Evolutionary conservation across 2,329 filamentous ascomycete genomes (phyloP).

Genomic region (Fusarium nisikadoi): DNA sequence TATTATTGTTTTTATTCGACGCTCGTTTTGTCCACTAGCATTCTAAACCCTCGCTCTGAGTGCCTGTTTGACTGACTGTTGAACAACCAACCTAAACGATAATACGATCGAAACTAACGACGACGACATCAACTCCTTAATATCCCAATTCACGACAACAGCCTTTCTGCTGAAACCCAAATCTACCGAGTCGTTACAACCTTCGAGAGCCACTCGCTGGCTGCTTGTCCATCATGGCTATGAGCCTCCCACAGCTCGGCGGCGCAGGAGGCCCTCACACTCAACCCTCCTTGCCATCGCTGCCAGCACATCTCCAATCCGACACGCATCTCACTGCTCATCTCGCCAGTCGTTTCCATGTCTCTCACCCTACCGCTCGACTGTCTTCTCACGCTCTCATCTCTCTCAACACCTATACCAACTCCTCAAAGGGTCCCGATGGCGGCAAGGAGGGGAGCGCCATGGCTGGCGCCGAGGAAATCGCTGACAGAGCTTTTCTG

Average conservation of each 20-base stretch:
- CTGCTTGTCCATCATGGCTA: conserved; percentile 65
- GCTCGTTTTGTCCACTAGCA: conserved; percentile 42
- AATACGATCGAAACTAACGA: conserved; percentile 9
- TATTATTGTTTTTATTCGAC: conserved; percentile 36
- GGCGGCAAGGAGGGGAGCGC: conserved; percentile 91
- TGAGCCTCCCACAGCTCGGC: conserved; percentile 64
- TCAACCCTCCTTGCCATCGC: conserved; percentile 86
- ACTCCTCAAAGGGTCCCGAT: conserved; percentile 87
- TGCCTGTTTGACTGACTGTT: conserved; percentile 26
- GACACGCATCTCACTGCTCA: conserved; percentile 84
- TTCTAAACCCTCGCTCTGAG: conserved; percentile 39
- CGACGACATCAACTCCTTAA: conserved; percentile 13
- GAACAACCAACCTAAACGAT: conserved; percentile 6
- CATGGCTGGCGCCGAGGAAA: conserved; percentile 90
- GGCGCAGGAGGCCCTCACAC: conserved; percentile 72
- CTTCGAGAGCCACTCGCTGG: conserved; percentile 44
- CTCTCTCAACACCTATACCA: conserved; percentile 93
- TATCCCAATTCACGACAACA: conserved; percentile 3
- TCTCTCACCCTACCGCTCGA: conserved; percentile 85
- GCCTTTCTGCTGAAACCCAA: conserved; percentile 11
- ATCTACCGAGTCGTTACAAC: conserved; percentile 14
- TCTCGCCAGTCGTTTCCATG: conserved; percentile 90
- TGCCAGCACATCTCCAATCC: conserved; percentile 84
- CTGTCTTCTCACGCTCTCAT: conserved; percentile 93
- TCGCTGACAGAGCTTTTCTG: conserved; percentile 87